phyloP scores from a whole-genome alignment of 805 yeast genomes.

The Teunomyces kruisii region DNA sequence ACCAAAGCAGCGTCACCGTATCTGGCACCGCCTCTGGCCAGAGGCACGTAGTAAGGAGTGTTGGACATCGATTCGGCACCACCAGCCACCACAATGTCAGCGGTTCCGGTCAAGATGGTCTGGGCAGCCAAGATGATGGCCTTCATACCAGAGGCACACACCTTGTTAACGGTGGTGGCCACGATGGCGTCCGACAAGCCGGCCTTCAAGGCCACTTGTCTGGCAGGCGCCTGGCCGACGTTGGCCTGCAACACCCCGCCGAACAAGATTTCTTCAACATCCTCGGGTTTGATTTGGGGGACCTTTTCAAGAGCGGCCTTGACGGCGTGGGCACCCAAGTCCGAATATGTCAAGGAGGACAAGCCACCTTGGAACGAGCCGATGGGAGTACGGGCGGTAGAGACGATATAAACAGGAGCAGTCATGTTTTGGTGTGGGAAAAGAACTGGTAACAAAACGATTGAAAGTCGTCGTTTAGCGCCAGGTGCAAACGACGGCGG shows the following conservation, averaged over 20 bases:
- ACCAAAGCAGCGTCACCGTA: slow-evolving; percentile 78
- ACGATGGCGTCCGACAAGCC: slow-evolving; percentile 80
- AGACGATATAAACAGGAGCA: slow-evolving; percentile 75
- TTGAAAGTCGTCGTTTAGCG: not conserved
- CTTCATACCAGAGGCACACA: slow-evolving; percentile 96
- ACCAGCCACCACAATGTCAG: slow-evolving; percentile 93
- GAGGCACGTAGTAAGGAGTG: slow-evolving; percentile 87
- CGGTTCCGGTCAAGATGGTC: slow-evolving; percentile 80
- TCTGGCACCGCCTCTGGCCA: slow-evolving; percentile 85
- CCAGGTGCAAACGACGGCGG: not conserved
- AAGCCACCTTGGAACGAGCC: slow-evolving; percentile 91
- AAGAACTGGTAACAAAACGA: not conserved
- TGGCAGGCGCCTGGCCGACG: slow-evolving; percentile 96
- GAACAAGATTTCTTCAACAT: slow-evolving; percentile 85
- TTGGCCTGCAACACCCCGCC: slow-evolving; percentile 94
- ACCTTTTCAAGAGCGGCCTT: slow-evolving; percentile 82
- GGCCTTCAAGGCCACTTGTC: slow-evolving; percentile 92
- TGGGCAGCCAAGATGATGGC: slow-evolving; percentile 90
- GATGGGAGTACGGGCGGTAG: slow-evolving; percentile 92
- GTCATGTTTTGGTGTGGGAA: slow-evolving; percentile 6
- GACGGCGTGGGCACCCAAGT: slow-evolving; percentile 91
- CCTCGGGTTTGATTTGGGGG: slow-evolving; percentile 73
- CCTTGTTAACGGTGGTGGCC: slow-evolving; percentile 92
- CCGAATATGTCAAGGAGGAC: slow-evolving; percentile 72
- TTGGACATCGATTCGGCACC: slow-evolving; percentile 98